Evolutionary conservation across 2,329 filamentous ascomycete species (phyloP).

Genomic region (Clarireedia hainanense): DNA sequence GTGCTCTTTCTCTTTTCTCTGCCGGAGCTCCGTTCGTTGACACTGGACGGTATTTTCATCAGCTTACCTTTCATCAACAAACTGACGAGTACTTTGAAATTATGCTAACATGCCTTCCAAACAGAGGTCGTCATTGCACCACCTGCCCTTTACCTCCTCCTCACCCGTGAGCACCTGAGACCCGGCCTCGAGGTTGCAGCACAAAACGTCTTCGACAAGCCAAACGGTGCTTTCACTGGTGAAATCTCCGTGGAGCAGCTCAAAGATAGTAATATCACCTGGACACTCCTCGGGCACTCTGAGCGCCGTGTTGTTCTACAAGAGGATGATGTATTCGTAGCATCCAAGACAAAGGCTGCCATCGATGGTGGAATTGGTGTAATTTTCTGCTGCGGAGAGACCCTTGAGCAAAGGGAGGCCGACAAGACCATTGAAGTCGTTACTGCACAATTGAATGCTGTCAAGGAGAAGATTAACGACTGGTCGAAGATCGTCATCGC

Average conservation of each 20-base stretch:
- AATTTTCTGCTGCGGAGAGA: conserved; percentile 97
- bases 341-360: conserved; percentile 90
- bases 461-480: conserved; percentile 69
- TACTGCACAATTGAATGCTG: conserved; percentile 76
- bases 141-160: conserved; percentile 81
- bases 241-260: conserved; percentile 92
- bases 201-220: conserved; percentile 97
- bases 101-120: not conserved
- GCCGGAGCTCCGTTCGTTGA: not conserved
- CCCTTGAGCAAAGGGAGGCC: conserved; percentile 82
- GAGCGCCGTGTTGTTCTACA: conserved; percentile 86
- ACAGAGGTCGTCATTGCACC: conserved; percentile 91
- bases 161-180: conserved; percentile 72
- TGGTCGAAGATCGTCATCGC: conserved; percentile 95
- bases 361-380: conserved; percentile 80
- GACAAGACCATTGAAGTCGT: conserved; percentile 80
- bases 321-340: conserved; percentile 79
- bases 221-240: conserved; percentile 92
- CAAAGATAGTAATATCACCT: conserved; percentile 78
- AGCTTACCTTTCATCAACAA: not conserved
- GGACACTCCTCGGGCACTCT: conserved; percentile 89
- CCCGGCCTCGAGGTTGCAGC: conserved; percentile 76
- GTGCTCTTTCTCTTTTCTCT: conserved; percentile 27
- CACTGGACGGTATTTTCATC: not conserved
- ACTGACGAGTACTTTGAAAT: not conserved